Evolutionary conservation across 2,329 filamentous ascomycete genomes (phyloP).

Genomic region (Fusarium nygamai): DNA sequence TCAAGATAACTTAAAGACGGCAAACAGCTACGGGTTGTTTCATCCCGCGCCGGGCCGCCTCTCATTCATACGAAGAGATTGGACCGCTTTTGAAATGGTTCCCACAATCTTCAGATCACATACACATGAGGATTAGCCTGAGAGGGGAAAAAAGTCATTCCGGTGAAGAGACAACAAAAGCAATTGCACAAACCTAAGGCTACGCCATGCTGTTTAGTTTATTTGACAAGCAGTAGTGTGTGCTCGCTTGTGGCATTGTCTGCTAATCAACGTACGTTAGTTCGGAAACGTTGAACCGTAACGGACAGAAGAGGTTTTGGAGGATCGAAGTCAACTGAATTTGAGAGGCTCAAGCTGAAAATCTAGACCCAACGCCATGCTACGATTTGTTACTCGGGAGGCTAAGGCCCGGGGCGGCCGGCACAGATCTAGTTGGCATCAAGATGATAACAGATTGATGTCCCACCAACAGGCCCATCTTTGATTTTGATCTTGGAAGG

Average conservation of each 20-base stretch:
- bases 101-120: not conserved
- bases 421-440: conserved; percentile 21
- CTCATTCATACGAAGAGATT: conserved; percentile 7
- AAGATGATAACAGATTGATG: conserved; percentile 15
- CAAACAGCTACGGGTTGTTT: conserved; percentile 5
- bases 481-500: not conserved
- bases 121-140: conserved; percentile 4
- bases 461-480: conserved; percentile 5
- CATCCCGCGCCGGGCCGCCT: conserved; percentile 30
- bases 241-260: not conserved
- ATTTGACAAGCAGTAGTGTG: conserved; percentile 11
- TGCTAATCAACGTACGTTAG: not conserved
- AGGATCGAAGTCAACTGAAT: not conserved
- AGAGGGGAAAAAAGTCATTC: not conserved
- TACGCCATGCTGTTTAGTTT: conserved; percentile 24
- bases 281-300: conserved; percentile 4
- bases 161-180: conserved; percentile 39
- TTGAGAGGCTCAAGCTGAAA: not conserved
- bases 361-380: conserved; percentile 29
- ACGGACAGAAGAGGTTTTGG: not conserved
- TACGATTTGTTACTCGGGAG: conserved; percentile 18
- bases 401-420: conserved; percentile 12
- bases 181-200: conserved; percentile 13
- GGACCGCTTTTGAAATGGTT: not conserved
- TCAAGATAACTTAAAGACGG: not conserved